Conservation (phyloP, 2,329 filamentous ascomycete species). For the Bretziella fagacearum region DNA sequence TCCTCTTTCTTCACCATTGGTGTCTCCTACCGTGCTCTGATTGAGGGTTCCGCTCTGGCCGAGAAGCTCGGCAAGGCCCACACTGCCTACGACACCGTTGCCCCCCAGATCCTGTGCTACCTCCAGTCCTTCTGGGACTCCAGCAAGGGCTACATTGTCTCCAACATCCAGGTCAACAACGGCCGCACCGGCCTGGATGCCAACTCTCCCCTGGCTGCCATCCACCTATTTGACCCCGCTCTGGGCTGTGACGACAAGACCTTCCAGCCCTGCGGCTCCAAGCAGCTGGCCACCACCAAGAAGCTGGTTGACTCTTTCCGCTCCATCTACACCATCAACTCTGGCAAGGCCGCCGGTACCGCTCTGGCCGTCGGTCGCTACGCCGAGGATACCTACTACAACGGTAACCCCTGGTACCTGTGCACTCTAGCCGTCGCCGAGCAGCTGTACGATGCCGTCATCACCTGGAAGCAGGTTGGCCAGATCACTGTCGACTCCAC, state of each 20-base stretch:
- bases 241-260: conserved; percentile 50
- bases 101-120: conserved; percentile 57
- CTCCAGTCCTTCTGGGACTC: conserved; percentile 56
- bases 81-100: conserved; percentile 42
- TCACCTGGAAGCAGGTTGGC: conserved; percentile 48
- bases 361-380: conserved; percentile 52
- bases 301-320: conserved; percentile 60
- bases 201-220: conserved; percentile 50
- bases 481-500: conserved; percentile 46
- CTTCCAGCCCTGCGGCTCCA: conserved; percentile 61
- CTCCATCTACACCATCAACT: conserved; percentile 50
- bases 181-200: conserved; percentile 52
- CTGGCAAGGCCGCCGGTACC: conserved; percentile 38
- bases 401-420: conserved; percentile 70
- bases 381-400: conserved; percentile 56
- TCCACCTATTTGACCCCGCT: conserved; percentile 51
- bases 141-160: conserved; percentile 41
- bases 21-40: conserved; percentile 49
- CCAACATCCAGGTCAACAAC: conserved; percentile 41
- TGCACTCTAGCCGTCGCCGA: conserved; percentile 62
- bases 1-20: conserved; percentile 66
- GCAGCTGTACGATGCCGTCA: conserved; percentile 59
- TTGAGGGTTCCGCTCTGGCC: conserved; percentile 52
- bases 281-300: conserved; percentile 60
- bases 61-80: conserved; percentile 43